Base-by-base conservation (phyloP, 768 basidiomycete species). In the Lanmaoa pseudosensibilis region DNA sequence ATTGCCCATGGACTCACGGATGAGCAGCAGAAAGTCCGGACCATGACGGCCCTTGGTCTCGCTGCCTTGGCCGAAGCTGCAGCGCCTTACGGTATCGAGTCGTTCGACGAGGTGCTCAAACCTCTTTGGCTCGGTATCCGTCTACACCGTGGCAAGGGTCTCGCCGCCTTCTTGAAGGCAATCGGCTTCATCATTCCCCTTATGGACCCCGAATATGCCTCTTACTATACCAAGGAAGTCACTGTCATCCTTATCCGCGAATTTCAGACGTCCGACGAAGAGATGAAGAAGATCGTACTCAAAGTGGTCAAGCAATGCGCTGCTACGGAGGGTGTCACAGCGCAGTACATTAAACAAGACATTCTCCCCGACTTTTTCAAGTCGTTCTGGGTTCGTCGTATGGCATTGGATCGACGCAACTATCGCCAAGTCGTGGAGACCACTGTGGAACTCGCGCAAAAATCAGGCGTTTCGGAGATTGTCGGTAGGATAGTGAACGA, bases 261-360 rank as follows among this genome's bases (percentile, higher is more conserved):
- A 76, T 98, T 98, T 79, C 94, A 96, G 72, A 97, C 95, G 7
- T 96, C 96, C 10, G 97, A 99, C 71, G 97, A 99, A 73, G 97
- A 99, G 79, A 99, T 99, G 97, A 96, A 98, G 84, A 97, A 98
- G 81, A 98, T 98, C 62, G 97, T 99, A 6, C 76, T 99, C 49
- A 98, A 98, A 73, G 97, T 99, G 54, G 95, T 98, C 65, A 97
- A 98, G 75, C 97, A 98, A 72, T 98, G 97, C 68, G 93, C 97
- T 33, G 92, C 94, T 10, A 99, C 97, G 2, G 97, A 99, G 70
- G 97, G 97, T 76, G 97, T 99, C 37, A 94, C 94, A 0, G 86
- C 97, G 3, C 82, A 85, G 39, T 99, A 98, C 73, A 97, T 99
- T 70, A 96, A 94, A 68, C 88, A 95, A 64, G 97, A 99, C 67